A percentile compares a stretch with the other conserved stretches of the same genome.
These are phyloP conservation scores for Colletotrichum tropicale DNA, from an alignment of 2,329 filamentous ascomycete species.

Conservation along the genomic window DNA sequence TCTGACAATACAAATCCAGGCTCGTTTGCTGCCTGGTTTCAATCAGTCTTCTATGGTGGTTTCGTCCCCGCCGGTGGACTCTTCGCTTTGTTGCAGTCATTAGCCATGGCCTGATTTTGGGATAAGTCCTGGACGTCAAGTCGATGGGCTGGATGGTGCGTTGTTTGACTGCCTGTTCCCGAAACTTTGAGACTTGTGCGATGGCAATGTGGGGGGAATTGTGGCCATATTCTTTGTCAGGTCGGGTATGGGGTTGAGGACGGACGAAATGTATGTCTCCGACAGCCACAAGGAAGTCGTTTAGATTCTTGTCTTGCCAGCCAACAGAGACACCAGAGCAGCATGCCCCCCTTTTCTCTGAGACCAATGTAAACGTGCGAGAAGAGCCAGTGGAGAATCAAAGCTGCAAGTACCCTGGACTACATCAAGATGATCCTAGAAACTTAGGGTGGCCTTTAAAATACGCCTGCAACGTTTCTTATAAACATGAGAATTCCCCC, in stretches of 20 bases:
- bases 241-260: not conserved
- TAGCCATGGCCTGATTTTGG: fast-evolving
- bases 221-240: not conserved
- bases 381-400: not conserved
- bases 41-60: not conserved
- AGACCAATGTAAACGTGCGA: not conserved
- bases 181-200: fast-evolving
- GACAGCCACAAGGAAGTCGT: fast-evolving
- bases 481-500: fast-evolving
- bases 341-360: not conserved
- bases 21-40: not conserved
- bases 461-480: not conserved
- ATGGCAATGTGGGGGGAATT: fast-evolving
- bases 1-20: not conserved
- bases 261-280: not conserved
- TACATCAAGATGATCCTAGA: not conserved
- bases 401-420: fast-evolving
- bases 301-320: fast-evolving
- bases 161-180: not conserved
- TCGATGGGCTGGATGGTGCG: not conserved
- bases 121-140: not conserved
- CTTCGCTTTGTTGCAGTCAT: fast-evolving
- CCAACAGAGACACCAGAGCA: fast-evolving
- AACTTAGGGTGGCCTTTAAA: fast-evolving
- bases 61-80: not conserved